phyloP scores from a whole-genome alignment of 2,329 filamentous ascomycete genomes.

The Lecanoromycetidae sp. region DNA sequence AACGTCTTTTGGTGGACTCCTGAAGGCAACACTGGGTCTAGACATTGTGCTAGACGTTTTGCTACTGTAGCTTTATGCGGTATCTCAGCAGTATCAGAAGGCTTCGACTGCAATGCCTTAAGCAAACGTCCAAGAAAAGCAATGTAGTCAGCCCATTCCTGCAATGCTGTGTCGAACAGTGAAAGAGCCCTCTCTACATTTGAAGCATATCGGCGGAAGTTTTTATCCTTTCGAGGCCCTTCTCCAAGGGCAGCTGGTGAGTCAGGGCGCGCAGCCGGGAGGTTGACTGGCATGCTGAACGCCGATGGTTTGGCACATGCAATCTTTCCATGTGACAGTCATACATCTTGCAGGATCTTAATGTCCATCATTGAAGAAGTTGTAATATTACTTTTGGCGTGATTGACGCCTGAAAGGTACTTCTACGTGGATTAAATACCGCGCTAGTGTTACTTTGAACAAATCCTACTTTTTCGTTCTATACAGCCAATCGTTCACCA shows the following conservation, averaged over 20 bases:
- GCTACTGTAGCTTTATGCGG: conserved; percentile 74
- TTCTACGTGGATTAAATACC: neutral
- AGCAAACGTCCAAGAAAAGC: conserved; percentile 84
- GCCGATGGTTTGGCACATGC: too few species aligned
- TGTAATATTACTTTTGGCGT: too few species aligned
- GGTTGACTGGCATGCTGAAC: conserved; percentile 41
- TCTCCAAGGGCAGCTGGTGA: conserved; percentile 66
- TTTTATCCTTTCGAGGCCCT: conserved; percentile 50
- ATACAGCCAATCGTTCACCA: neutral
- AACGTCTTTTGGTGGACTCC: conserved; percentile 96
- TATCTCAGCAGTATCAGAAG: conserved; percentile 56
- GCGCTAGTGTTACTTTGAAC: neutral
- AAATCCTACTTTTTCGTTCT: neutral
- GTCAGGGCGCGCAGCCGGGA: conserved; percentile 13
- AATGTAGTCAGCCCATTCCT: conserved; percentile 99
- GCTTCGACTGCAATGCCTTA: conserved; percentile 85
- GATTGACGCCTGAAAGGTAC: too few species aligned
- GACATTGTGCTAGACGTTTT: conserved; percentile 84
- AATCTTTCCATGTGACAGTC: too few species aligned
- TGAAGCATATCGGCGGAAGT: conserved; percentile 76
- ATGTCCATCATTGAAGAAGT: neutral
- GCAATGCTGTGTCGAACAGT: conserved; percentile 81
- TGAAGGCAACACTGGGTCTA: conserved; percentile 84
- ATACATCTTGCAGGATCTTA: too few species aligned
- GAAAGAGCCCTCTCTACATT: conserved; percentile 77